Conservation (phyloP, 306 rosid species). For the Rosa multiflora region DNA sequence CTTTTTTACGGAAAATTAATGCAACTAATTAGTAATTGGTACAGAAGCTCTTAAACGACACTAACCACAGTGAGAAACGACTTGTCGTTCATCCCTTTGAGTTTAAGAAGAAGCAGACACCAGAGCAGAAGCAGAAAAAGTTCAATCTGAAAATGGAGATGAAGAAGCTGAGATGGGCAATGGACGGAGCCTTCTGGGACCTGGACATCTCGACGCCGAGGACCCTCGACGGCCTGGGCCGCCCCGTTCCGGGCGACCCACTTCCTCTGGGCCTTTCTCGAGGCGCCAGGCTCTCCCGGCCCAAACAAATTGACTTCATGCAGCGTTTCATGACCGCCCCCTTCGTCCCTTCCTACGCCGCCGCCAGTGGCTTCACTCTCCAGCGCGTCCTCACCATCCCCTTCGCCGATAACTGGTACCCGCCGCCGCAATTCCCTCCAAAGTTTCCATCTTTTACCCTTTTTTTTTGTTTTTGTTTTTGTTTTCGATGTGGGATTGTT, state of each 20-base stretch:
- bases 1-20: no score
- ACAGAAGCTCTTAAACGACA: neutral
- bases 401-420: constrained; percentile 53
- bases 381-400: constrained; percentile 75
- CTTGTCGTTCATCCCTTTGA: neutral
- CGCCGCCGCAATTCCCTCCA: neutral
- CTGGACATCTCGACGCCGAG: constrained; percentile 73
- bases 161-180: constrained; percentile 91
- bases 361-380: constrained; percentile 38
- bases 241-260: constrained; percentile 59
- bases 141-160: constrained; percentile 22
- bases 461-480: no score
- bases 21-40: no score
- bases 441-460: neutral
- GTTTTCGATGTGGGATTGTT: neutral
- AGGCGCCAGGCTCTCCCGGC: constrained; percentile 68
- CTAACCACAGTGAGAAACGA: neutral
- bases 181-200: constrained; percentile 84
- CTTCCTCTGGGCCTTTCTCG: constrained; percentile 73
- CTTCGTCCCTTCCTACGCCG: constrained; percentile 55
- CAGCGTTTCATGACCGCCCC: constrained; percentile 75
- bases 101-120: neutral
- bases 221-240: constrained; percentile 64
- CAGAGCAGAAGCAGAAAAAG: neutral
- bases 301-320: constrained; percentile 75